Percentiles rank a stretch among this genome's conserved stretches.
These are phyloP conservation scores for Coemansia sp. DNA, from an alignment of 192 early-diverging fungal species.

Conservation along the genomic window DNA sequence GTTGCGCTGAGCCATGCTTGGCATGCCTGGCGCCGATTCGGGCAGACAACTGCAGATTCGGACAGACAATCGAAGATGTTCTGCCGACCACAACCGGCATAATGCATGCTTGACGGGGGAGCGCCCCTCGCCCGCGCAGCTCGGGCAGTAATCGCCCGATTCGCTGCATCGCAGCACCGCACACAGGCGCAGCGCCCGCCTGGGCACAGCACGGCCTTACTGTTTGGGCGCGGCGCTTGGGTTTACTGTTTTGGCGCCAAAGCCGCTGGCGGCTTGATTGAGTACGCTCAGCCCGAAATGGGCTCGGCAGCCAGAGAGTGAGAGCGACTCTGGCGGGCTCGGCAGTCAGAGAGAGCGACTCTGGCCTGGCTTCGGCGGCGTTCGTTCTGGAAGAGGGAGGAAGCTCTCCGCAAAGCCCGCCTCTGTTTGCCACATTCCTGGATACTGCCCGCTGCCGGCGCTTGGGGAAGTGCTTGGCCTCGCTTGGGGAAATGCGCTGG, in stretches of 20 bases:
- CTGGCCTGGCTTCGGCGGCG: too few species aligned
- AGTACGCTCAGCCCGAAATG: neutral
- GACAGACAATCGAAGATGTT: constrained; percentile 5
- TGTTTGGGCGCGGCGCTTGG: constrained; percentile 4
- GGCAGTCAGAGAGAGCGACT: neutral
- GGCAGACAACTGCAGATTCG: neutral
- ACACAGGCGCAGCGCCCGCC: neutral
- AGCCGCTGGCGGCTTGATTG: constrained; percentile 8
- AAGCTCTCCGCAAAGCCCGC: neutral
- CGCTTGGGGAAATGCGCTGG: neutral
- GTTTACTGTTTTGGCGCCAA: constrained; percentile 3
- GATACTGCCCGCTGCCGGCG: constrained; percentile 14
- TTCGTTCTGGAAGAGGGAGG: neutral
- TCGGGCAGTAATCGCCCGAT: constrained; percentile 6
- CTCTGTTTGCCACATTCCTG: constrained; percentile 22
- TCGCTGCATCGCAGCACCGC: constrained; percentile 3
- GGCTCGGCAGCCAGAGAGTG: neutral
- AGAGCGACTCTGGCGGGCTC: neutral
- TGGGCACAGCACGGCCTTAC: neutral
- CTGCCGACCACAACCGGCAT: constrained; percentile 4
- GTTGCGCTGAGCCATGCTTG: neutral
- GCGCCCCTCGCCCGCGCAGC: constrained; percentile 6
- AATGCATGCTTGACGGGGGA: neutral
- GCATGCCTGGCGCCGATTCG: neutral
- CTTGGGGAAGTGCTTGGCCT: neutral